These are phyloP conservation scores for Nannizziopsis arthrosporioides DNA, from an alignment of 2,329 filamentous ascomycete species.

Conservation along the genomic window DNA sequence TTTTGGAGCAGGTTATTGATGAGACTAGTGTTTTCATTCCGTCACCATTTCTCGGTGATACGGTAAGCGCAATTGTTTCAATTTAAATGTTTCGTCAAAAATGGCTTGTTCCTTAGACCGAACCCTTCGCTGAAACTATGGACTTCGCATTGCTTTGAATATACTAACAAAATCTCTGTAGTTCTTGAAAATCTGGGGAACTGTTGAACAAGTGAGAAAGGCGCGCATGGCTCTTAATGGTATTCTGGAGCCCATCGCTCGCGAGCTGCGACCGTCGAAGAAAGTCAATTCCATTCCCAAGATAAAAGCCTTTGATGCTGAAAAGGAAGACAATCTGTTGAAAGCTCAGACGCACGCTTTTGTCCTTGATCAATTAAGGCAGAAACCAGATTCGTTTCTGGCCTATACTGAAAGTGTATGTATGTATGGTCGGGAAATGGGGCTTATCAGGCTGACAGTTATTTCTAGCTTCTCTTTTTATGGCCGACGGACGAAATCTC, in stretches of 20 bases:
- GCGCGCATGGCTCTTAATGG: conserved; percentile 18
- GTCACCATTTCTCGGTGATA: conserved; percentile 18
- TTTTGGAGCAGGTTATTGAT: conserved; percentile 20
- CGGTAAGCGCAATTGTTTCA: conserved; percentile 16
- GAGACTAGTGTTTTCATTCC: conserved; percentile 22
- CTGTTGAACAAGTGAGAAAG: conserved; percentile 17
- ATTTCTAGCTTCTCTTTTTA: conserved; percentile 29
- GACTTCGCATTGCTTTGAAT: too few species aligned
- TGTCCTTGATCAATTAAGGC: conserved; percentile 20
- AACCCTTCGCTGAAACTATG: too few species aligned
- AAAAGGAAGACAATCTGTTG: conserved; percentile 20
- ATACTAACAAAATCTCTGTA: conserved; percentile 8
- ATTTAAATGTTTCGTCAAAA: too few species aligned
- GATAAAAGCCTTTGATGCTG: conserved; percentile 18
- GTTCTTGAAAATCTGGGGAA: conserved; percentile 22
- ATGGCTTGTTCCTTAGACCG: too few species aligned
- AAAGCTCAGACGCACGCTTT: conserved; percentile 19
- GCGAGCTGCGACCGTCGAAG: conserved; percentile 13
- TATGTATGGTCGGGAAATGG: background rate
- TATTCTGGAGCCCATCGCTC: conserved; percentile 14
- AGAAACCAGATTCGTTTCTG: conserved; percentile 17
- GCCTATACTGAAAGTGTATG: conserved; percentile 22
- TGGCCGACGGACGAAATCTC: conserved; percentile 37
- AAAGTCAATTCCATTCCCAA: conserved; percentile 19
- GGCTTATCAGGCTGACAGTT: conserved; percentile 8